Base-by-base conservation (phyloP, 805 yeast species). In the Candida patagonica region DNA sequence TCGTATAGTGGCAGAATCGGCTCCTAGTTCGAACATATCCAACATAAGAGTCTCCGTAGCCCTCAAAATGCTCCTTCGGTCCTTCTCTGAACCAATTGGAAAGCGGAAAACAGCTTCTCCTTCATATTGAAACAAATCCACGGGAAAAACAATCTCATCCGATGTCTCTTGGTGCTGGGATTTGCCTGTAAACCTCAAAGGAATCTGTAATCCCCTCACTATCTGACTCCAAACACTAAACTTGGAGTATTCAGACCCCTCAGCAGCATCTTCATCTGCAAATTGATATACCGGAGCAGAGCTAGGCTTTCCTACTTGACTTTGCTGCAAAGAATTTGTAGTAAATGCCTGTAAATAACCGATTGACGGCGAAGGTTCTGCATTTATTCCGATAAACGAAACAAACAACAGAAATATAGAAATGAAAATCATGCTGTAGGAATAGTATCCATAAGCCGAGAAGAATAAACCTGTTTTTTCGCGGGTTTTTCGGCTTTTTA, bases 91-190 rank as follows among this genome's bases (percentile, higher is more conserved):
- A 21, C 42, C 20, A 36, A 41, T 65, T 20, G 49, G 42, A 17
- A 75, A 51, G 44, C 81, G 57, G 13, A 73, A 50, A 13, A 76
- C 77, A 35, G 60, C 57, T 24, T 71, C 65, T 23, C 57, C 61
- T 20, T 51, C 51, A 47, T 73, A 74, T 31, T 62, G 66, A 0
- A 47, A 23, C 34, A 73, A 35, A 31, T 45, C 44, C 8, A 45
- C 41, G 13, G 40, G 10, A 17, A 30, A 24, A 19, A 15, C 10
- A 22, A 13, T 9, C 20, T 5, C 27, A 21, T 33, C 17, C 13
- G 9, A 9, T n/a, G n/a, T n/a, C 15, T 33, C 37, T n/a, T 23
- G 17, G 19, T 20, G 26, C 4, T 17, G 33, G 15, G 27, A 39
- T 4, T 29, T 26, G 21, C 25, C 40, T 19, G 26, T 10, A 17